A percentile compares a stretch with the other conserved stretches of the same genome.
phyloP scores from a whole-genome alignment of 306 rosid species.

The apple (Malus domestica) region ASM211411v1 NC_041799.1:12062501-12063000 shows the following conservation, averaged over 20 bases:
- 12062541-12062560: constrained; percentile 65
- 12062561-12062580: constrained; percentile 61
- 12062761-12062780: constrained; percentile 35
- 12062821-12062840: constrained; percentile 73
- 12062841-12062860: constrained; percentile 62
- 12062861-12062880: constrained; percentile 48
- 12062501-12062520: constrained; percentile 80
- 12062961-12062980: background rate
- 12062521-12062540: constrained; percentile 60
- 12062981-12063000: too few species aligned
- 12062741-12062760: constrained; percentile 35
- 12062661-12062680: background rate
- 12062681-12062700: background rate
- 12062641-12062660: constrained; percentile 17
- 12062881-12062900: background rate
- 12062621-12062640: constrained; percentile 39
- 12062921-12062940: background rate
- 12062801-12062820: constrained; percentile 36
- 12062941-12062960: background rate
- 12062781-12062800: constrained; percentile 26
- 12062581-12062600: constrained; percentile 65
- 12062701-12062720: background rate
- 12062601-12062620: constrained; percentile 42
- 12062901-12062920: background rate
- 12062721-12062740: background rate